A percentile compares a stretch with the other conserved stretches of the same genome.
phyloP scores from a whole-genome alignment of 345 rosid species.

The Citrus medica region DNA sequence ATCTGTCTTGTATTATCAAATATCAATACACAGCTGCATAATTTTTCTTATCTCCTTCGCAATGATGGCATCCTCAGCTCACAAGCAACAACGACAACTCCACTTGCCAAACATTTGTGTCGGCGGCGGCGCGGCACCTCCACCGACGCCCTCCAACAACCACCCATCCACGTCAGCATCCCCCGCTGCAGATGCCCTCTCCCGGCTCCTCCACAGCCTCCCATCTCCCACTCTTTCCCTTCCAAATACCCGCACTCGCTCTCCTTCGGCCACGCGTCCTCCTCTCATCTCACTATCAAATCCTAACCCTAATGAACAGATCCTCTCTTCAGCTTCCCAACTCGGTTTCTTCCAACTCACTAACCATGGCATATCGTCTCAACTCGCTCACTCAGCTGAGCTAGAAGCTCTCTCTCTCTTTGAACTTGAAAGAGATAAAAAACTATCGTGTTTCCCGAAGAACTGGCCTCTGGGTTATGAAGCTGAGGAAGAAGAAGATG shows the following conservation, averaged over 20 bases:
- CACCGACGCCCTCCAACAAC: slow-evolving; percentile 64
- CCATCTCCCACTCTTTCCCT: slow-evolving; percentile 63
- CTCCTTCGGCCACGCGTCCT: slow-evolving; percentile 27
- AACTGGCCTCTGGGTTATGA: slow-evolving; percentile 81
- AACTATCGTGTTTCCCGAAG: slow-evolving; percentile 45
- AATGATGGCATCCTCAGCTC: slow-evolving; percentile 49
- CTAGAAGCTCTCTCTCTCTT: slow-evolving; percentile 49
- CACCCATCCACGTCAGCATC: slow-evolving; percentile 33
- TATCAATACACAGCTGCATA: background rate
- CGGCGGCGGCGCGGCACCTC: slow-evolving; percentile 70
- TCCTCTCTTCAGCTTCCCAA: slow-evolving; percentile 41
- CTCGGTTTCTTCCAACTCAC: slow-evolving; percentile 59
- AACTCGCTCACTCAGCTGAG: slow-evolving; percentile 63
- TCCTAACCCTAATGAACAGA: slow-evolving; percentile 10
- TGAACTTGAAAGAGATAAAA: slow-evolving; percentile 37
- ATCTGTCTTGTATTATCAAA: background rate
- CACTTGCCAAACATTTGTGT: slow-evolving; percentile 35
- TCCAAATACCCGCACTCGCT: slow-evolving; percentile 54
- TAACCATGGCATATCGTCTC: slow-evolving; percentile 34
- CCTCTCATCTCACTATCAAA: slow-evolving; percentile 41
- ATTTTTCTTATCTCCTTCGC: background rate
- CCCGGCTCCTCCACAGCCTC: slow-evolving; percentile 69
- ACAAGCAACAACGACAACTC: slow-evolving; percentile 36
- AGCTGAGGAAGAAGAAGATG: slow-evolving; percentile 33
- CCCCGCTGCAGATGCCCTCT: slow-evolving; percentile 51